These are phyloP conservation scores for Colletotrichum chrysophilum DNA, from an alignment of 2,329 filamentous ascomycete species.

Conservation along the genomic window DNA sequence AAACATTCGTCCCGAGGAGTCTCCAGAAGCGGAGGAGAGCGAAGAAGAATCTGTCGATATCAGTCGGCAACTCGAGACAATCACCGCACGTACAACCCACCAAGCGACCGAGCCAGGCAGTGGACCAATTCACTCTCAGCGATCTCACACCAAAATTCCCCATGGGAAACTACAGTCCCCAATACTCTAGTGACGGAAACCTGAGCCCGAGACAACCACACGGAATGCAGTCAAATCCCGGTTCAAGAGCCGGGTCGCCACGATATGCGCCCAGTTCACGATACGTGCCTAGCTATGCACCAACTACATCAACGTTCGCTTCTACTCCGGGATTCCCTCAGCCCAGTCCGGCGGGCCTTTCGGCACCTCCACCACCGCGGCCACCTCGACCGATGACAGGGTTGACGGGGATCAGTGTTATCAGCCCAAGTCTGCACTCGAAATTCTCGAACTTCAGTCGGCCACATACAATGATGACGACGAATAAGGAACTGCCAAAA, in stretches of 20 bases:
- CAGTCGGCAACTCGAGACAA: not conserved
- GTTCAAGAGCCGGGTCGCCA: not conserved
- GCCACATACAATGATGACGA: not conserved
- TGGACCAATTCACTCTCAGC: not conserved
- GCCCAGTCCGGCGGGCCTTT: not conserved
- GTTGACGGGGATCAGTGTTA: not conserved
- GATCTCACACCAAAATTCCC: not conserved
- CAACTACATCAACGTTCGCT: not conserved
- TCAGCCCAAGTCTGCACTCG: not conserved
- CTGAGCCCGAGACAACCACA: not conserved
- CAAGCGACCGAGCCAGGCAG: not conserved
- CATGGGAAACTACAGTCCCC: not conserved
- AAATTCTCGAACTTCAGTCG: not conserved
- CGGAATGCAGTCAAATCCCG: not conserved
- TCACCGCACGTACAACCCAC: not conserved
- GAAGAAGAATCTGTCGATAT: not conserved
- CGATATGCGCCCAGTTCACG: not conserved
- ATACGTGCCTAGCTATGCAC: not conserved
- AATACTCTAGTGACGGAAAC: not conserved
- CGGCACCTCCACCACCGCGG: not conserved
- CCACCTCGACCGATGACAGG: not conserved
- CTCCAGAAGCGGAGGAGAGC: not conserved
- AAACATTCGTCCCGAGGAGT: not conserved
- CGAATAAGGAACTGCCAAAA: not conserved
- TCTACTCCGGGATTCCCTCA: not conserved